Evolutionary conservation across 129 eudicot genomes (phyloP), one percentile per base, ranked within the genome.

Genomic region (Chrysanthemum seticuspe): DNA sequence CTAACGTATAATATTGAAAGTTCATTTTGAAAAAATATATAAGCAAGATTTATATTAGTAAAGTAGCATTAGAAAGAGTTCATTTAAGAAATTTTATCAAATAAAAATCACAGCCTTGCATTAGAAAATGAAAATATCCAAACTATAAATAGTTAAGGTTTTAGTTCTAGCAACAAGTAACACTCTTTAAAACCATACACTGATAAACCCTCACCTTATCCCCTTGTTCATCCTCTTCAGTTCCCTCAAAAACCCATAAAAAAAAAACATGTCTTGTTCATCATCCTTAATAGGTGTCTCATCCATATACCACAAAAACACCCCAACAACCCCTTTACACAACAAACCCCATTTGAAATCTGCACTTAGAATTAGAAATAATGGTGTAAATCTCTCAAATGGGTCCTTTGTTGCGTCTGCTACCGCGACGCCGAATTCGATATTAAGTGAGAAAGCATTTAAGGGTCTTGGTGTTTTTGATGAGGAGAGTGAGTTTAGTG

Each of bases 391-490:
- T 36, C 58, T 23, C 65, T 58, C 34, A 0, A 44, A 55, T 45
- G 75, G 80, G 27, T 72, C 81, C 0, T 83, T 85, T 58, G 83
- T 83, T 12, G 58, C 96, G 0, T 86, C 97, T 3, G 97, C 99
- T 2, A 82, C 90, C 4, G 92, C 89, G 4, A 80, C 91, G 0
- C 91, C 96, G 0, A 94, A 94, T 80, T 88, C 96, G 2, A 84
- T 90, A n/a, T 65, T 94, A 79, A 94, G 97, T 64, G 99, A 94
- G 70, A 94, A 94, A 76, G 99, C 99, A 31, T 90, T 94, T 62
- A 83, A 78, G 85, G 89, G 96, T 29, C 69, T 94, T 11, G 86
- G 87, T 14, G 85, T 81, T 25, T 90, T 84, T 49, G 88, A 81
- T 14, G 82, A 86, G 45, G 85, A 75, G 51, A 75, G 90, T 56